Evolutionary conservation across 768 basidiomycete species (phyloP).

Genomic region (Suillus placidus): DNA sequence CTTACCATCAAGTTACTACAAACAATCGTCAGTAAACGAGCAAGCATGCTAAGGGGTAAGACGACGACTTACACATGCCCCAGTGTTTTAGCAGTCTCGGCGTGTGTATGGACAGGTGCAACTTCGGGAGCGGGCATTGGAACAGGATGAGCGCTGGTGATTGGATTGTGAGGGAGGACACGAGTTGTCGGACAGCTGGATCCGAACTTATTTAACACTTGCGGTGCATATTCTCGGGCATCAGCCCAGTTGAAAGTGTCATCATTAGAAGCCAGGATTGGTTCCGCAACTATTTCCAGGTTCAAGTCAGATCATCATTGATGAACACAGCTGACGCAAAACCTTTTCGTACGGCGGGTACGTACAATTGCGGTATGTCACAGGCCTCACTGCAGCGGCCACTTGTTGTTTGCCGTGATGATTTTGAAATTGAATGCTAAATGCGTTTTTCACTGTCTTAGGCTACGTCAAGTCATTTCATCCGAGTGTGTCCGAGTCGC

Average conservation of each 20-base stretch:
- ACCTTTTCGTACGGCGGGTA: slow-evolving; percentile 9
- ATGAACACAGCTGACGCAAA: slow-evolving; percentile 20
- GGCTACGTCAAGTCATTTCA: neutral
- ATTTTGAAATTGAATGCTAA: slow-evolving; percentile 8
- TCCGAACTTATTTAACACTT: slow-evolving; percentile 32
- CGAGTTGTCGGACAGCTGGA: slow-evolving; percentile 14
- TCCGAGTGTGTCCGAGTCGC: too few relatives aligned
- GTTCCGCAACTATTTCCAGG: slow-evolving; percentile 25
- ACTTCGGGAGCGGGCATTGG: slow-evolving; percentile 56
- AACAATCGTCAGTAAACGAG: slow-evolving; percentile 14
- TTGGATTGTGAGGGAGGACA: slow-evolving; percentile 11
- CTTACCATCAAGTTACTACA: slow-evolving; percentile 37
- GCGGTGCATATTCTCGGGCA: slow-evolving; percentile 31
- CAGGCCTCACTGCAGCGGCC: slow-evolving; percentile 15
- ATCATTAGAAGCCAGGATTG: slow-evolving; percentile 18
- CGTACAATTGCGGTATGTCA: slow-evolving; percentile 13
- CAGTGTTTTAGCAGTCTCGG: slow-evolving; percentile 49
- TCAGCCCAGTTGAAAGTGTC: slow-evolving; percentile 22
- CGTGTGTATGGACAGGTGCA: slow-evolving; percentile 32
- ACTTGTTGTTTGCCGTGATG: slow-evolving; percentile 12
- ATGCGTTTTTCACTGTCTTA: neutral
- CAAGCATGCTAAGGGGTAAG: neutral
- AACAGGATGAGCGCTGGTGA: slow-evolving; percentile 15
- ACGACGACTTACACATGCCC: slow-evolving; percentile 67
- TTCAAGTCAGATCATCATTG: slow-evolving; percentile 24